Percentiles rank a stretch among this genome's conserved stretches.
Evolutionary conservation across 768 basidiomycete species (phyloP).

Genomic region (Agrocybe pediades): DNA sequence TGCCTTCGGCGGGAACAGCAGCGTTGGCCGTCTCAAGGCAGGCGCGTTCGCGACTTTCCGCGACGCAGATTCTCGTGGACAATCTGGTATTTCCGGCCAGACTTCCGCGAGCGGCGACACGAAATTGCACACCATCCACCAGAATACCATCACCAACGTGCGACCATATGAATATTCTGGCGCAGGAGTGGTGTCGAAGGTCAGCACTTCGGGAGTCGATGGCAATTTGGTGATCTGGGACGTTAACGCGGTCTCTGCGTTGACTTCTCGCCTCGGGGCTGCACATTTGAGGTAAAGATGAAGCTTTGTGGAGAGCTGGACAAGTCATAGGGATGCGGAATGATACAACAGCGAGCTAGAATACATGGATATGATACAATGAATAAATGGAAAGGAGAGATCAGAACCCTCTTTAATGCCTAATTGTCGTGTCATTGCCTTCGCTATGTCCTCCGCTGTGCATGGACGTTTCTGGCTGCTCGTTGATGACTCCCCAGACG

Average conservation of each 20-base stretch:
- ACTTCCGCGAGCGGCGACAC: constrained; percentile 49
- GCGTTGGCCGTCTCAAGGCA: constrained; percentile 81
- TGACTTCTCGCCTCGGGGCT: constrained; percentile 53
- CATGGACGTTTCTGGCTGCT: constrained; percentile 49
- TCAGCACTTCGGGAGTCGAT: constrained; percentile 94
- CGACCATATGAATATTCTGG: constrained; percentile 67
- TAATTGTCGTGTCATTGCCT: constrained; percentile 26
- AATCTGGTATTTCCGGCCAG: constrained; percentile 32
- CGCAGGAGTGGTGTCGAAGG: constrained; percentile 64
- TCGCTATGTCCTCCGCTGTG: constrained; percentile 23
- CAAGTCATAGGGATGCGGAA: background rate
- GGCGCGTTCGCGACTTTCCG: constrained; percentile 95
- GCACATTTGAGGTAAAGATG: constrained; percentile 39
- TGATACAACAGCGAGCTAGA: background rate
- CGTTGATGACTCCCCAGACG: constrained; percentile 92
- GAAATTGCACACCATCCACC: constrained; percentile 88
- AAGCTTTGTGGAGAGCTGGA: background rate
- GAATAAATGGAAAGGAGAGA: background rate
- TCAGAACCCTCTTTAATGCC: constrained; percentile 11
- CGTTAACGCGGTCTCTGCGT: constrained; percentile 54
- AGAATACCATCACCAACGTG: constrained; percentile 97
- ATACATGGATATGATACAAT: constrained; percentile 11
- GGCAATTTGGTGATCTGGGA: constrained; percentile 93
- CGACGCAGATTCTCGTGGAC: constrained; percentile 83
- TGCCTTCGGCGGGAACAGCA: constrained; percentile 44